Evolutionary conservation across 2,329 filamentous ascomycete genomes (phyloP), one percentile per base, ranked within the genome.

Genomic region (Orbilia javanica): DNA sequence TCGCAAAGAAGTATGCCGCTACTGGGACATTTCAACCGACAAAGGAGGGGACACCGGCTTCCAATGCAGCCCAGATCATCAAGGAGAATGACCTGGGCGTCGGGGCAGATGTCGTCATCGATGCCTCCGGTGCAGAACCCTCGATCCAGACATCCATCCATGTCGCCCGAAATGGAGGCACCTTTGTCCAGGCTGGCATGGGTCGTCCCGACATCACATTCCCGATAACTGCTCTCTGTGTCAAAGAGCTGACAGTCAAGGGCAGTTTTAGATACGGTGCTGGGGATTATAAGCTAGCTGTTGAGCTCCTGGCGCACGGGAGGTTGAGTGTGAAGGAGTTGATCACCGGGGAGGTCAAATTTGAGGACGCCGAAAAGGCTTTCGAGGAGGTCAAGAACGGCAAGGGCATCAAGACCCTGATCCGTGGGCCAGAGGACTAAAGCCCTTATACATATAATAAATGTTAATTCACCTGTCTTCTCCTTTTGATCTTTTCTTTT

Each of bases 231-330:
- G 91, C 92, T 4, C 87, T 96, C 83, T 96, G 94, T 84, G 88
- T 90, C 63, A 97, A 97, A 86, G 95, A 98, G 86, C 87, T 97
- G 64, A 96, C 91, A 10, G 88, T 92, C 55, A 92, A 91, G 83
- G 95, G 95, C 22, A 94, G 91, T 79, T 98, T 98, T 88, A 89
- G 95, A 44, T 98, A 98, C 84, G 91, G 91, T 2, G 89, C 90
- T 68, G 94, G 94, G 20, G 95, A 97, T 84, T 98, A 97, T 85
- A 89, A 90, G 83, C 89, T 94, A 5, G 93, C 93, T 3, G 87
- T 97, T 53, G 89, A 93, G 80, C 87, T 98, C 79, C 89, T 97
- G 0, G 88, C 88, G 6, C 87, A 86, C 27, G 92, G 92, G 62
- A 90, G 89, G 83, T 89, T 98, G 46, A 86, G 87, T 69, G 88